Base-by-base conservation (phyloP, 2,329 filamentous ascomycete genomes). In the Iodosphaeria phyllophila region DNA sequence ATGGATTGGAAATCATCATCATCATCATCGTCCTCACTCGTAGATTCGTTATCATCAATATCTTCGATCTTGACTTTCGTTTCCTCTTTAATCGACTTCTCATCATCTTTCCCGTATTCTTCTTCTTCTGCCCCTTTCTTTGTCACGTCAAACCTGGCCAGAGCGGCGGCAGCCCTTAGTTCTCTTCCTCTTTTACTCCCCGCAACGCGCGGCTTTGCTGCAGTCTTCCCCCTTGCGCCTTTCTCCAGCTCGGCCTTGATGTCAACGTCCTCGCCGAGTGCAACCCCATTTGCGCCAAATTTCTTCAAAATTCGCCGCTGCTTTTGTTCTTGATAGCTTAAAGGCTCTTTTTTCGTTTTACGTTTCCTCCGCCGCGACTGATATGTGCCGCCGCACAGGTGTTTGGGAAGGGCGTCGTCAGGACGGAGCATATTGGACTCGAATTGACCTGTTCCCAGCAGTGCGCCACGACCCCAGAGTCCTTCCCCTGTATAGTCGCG, bases 311-410 rank as follows among this genome's bases (percentile, higher is more conserved):
- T 82, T 26, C 71, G 60, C 32, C 67, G 58, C 43, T 82, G 71
- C 44, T 82, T 74, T 38, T 64, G 61, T 48, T 86, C 77, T 22
- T 73, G 69, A 45, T 80, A 80, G 5, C 61, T 69, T n/a, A n/a
- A n/a, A 16, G 73, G 37, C 22, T 55, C 49, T 15, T 57, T 51
- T 36, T 61, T 59, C 2, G 42, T 52, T 38, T 61, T 63, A 27
- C 62, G 54, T 42, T 67, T 73, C 28, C 65, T 56, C 32, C 60
- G 56, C 19, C 59, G 50, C 2, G 70, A 69, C 23, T 65, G 57
- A 43, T 75, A 92, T 4, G 78, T 83, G 3, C 82, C 82, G 32
- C 82, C 82, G 38, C 82, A 92, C 2, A 89, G 52, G 43, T 82
- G 71, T 40, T 79, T 65, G 0, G 74, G 68, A 22, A 79, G 50